Evolutionary conservation across 2,329 filamentous ascomycete species (phyloP), one percentile per base, ranked within the genome.

Genomic region (Penicillium polonicum): DNA sequence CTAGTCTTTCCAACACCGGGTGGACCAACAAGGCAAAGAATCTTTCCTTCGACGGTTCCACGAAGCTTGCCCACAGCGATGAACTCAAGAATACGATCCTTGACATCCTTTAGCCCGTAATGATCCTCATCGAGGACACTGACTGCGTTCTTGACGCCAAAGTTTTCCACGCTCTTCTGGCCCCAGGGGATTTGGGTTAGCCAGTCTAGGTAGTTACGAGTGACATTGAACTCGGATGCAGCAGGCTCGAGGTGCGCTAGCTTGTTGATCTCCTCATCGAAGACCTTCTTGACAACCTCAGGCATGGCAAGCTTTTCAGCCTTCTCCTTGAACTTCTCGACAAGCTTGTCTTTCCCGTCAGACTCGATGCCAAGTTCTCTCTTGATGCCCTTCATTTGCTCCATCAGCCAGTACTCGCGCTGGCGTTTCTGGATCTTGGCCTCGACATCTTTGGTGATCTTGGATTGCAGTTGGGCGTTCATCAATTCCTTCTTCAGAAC

Each of bases 341-440:
- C 90, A 13, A 99, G 82, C 78, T 97, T 97, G 71, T 99, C 94
- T 77, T 97, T 99, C 63, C 95, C 94, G 71, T 99, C 94, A 6
- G 91, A 96, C 74, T 99, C 95, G 52, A 99, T 91, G 23, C 95
- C 94, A 48, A 99, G 85, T 76, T 99, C 94, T 58, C 94, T 85
- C 58, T 91, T 89, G 70, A 99, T 99, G 27, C 92, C 94, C 80
- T 97, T 97, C 92, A 99, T 96, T 75, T 99, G 95, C 77, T 99
- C 94, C 91, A 96, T 95, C 46, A 99, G 80, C 90, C 92, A 97
- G 78, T 97, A 99, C 72, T 99, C 94, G 52, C 94, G 87, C 74
- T 99, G 94, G 31, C 93, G 88, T 78, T 99, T 97, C 68, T 92
- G 92, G 53, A 99, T 97, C 78, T 96, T 97, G 70, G 86, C 91